Conservation (phyloP, 2,329 filamentous ascomycete genomes). For the Fusarium metavorans region DNA sequence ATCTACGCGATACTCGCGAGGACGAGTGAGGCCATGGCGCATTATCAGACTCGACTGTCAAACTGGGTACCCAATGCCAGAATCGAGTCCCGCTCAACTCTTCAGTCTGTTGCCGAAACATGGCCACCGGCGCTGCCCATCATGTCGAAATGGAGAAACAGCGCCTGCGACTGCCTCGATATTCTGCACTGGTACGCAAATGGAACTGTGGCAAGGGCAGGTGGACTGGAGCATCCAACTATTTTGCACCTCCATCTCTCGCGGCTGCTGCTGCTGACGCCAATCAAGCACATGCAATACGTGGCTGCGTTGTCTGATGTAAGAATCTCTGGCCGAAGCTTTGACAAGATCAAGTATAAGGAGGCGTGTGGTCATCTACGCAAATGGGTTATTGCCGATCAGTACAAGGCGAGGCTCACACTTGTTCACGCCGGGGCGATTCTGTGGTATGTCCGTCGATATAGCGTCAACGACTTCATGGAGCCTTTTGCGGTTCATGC, state of each 20-base stretch:
- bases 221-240: constrained; percentile 34
- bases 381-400: constrained; percentile 32
- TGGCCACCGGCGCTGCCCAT: constrained; percentile 30
- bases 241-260: constrained; percentile 37
- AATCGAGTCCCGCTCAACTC: constrained; percentile 15
- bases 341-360: neutral
- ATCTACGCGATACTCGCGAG: constrained; percentile 25
- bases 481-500: constrained; percentile 32
- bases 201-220: constrained; percentile 25
- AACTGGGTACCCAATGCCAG: constrained; percentile 30
- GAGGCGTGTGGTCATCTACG: constrained; percentile 21
- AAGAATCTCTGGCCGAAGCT: neutral
- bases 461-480: constrained; percentile 26
- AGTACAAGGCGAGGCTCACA: constrained; percentile 34
- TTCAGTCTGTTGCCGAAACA: constrained; percentile 4
- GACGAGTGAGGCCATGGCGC: constrained; percentile 24
- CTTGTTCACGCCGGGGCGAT: constrained; percentile 31
- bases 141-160: constrained; percentile 36
- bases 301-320: neutral
- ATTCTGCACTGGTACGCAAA: constrained; percentile 38
- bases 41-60: constrained; percentile 18
- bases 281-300: constrained; percentile 24
- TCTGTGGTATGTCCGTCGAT: constrained; percentile 34
- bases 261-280: constrained; percentile 26
- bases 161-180: constrained; percentile 33